Evolutionary conservation across 192 early-diverging fungal species (phyloP).

Genomic region (Coemansia sp.): DNA sequence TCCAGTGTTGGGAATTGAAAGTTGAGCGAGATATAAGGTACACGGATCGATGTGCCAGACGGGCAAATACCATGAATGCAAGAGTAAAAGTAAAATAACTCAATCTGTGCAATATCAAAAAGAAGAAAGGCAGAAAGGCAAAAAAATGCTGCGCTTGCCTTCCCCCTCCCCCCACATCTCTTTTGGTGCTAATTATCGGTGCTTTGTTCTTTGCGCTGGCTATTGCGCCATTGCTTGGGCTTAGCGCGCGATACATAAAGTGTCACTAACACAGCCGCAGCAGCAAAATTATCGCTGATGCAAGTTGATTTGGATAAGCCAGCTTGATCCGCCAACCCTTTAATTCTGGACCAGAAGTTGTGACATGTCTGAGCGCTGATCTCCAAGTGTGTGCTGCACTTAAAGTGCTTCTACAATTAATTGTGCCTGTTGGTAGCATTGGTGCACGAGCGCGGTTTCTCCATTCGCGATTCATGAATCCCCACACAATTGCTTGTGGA

Average conservation of each 20-base stretch:
- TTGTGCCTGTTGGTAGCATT: not conserved
- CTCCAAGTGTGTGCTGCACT: not conserved
- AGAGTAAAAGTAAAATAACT: not conserved
- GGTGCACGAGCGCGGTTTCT: not conserved
- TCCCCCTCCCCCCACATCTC: not conserved
- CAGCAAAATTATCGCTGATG: too few species aligned
- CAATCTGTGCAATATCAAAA: not conserved
- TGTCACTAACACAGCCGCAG: not conserved
- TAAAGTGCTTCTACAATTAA: conserved; percentile 4
- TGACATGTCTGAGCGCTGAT: not conserved
- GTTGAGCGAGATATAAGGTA: not conserved
- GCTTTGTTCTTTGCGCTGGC: not conserved
- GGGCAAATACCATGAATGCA: conserved; percentile 15
- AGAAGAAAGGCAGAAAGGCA: not conserved
- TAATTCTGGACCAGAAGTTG: not conserved
- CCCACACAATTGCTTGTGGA: conserved; percentile 3
- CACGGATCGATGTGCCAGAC: conserved; percentile 3
- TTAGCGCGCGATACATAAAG: not conserved
- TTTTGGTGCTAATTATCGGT: not conserved
- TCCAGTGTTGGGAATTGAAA: not conserved
- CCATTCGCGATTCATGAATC: conserved; percentile 4
- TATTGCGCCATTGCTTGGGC: not conserved
- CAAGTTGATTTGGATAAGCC: not conserved
- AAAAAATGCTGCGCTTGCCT: not conserved
- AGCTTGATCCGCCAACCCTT: not conserved